These are phyloP conservation scores for Diaporthe aspalathi DNA, from an alignment of 2,329 filamentous ascomycete species.

Conservation along the genomic window DNA sequence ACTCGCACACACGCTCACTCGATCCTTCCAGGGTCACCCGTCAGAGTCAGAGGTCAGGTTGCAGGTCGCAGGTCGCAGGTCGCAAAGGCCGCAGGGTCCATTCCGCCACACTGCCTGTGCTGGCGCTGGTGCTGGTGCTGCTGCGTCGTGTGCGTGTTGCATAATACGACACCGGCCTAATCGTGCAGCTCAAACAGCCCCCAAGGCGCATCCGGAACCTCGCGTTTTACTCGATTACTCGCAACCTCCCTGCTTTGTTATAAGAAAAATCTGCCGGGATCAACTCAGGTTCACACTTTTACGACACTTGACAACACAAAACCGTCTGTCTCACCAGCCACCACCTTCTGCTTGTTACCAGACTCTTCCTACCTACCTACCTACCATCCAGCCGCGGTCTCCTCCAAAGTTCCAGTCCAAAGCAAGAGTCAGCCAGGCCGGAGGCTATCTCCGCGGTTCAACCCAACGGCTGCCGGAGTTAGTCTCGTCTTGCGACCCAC, in stretches of 20 bases:
- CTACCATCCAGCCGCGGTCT: neutral
- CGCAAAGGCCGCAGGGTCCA: neutral
- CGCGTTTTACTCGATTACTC: slow-evolving; percentile 9
- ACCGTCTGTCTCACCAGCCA: slow-evolving; percentile 1
- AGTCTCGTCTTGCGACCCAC: slow-evolving; percentile 21
- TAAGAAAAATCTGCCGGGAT: neutral
- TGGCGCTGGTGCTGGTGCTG: no score
- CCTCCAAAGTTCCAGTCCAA: neutral
- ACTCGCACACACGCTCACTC: no score
- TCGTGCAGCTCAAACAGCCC: slow-evolving; percentile 28
- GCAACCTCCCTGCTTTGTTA: slow-evolving; percentile 6
- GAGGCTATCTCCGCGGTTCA: neutral
- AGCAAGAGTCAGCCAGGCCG: slow-evolving; percentile 11
- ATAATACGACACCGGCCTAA: slow-evolving; percentile 2
- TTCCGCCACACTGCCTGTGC: neutral
- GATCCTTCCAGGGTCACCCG: neutral
- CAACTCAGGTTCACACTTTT: neutral
- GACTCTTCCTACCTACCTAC: no score
- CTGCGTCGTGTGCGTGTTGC: slow-evolving; percentile 20
- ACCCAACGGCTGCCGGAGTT: slow-evolving; percentile 5
- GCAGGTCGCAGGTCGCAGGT: neutral
- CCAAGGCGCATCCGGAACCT: slow-evolving; percentile 18
- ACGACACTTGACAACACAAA: slow-evolving; percentile 1
- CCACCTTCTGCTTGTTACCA: neutral
- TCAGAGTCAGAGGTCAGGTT: neutral